These are phyloP conservation scores for Lasiodiplodia gonubiensis DNA, from an alignment of 2,329 filamentous ascomycete genomes.

Conservation along the genomic window DNA sequence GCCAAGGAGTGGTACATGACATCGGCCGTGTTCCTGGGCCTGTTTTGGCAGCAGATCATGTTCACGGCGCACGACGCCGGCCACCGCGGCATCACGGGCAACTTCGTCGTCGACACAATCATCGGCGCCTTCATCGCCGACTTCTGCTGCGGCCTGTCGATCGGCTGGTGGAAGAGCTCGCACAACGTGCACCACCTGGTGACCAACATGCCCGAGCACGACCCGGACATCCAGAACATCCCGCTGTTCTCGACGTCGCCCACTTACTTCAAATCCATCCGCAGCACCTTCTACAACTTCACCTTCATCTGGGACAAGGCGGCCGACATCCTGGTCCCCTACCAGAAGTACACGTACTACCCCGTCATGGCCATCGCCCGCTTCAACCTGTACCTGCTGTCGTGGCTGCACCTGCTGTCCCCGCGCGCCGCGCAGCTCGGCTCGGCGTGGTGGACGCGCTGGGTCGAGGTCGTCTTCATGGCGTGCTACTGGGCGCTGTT, in stretches of 20 bases:
- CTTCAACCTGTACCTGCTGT: slow-evolving; percentile 85
- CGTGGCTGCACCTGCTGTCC: slow-evolving; percentile 76
- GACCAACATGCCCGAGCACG: slow-evolving; percentile 64
- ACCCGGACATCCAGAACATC: slow-evolving; percentile 63
- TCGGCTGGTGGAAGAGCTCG: slow-evolving; percentile 73
- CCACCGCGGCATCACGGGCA: slow-evolving; percentile 66
- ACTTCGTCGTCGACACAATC: slow-evolving; percentile 63
- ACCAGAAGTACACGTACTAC: slow-evolving; percentile 85
- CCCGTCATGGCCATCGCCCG: slow-evolving; percentile 78
- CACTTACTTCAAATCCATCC: slow-evolving; percentile 73
- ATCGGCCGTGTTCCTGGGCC: slow-evolving; percentile 64
- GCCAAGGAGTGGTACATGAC: slow-evolving; percentile 61
- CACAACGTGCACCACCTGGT: slow-evolving; percentile 73
- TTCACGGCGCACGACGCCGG: slow-evolving; percentile 71
- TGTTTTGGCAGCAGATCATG: slow-evolving; percentile 74
- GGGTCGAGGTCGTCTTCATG: slow-evolving; percentile 77
- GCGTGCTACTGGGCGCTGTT: slow-evolving; percentile 86
- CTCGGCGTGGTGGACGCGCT: slow-evolving; percentile 81
- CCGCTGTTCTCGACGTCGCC: slow-evolving; percentile 89
- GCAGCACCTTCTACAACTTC: slow-evolving; percentile 82
- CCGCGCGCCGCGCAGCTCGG: slow-evolving; percentile 75
- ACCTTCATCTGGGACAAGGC: slow-evolving; percentile 77
- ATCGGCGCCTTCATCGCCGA: slow-evolving; percentile 69
- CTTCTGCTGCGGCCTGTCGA: slow-evolving; percentile 68
- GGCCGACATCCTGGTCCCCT: slow-evolving; percentile 72